Percentiles rank a stretch among this genome's conserved stretches.
These are phyloP conservation scores for Ligustrum vulgare DNA, from an alignment of 257 asterid species.

Conservation along the genomic window DNA sequence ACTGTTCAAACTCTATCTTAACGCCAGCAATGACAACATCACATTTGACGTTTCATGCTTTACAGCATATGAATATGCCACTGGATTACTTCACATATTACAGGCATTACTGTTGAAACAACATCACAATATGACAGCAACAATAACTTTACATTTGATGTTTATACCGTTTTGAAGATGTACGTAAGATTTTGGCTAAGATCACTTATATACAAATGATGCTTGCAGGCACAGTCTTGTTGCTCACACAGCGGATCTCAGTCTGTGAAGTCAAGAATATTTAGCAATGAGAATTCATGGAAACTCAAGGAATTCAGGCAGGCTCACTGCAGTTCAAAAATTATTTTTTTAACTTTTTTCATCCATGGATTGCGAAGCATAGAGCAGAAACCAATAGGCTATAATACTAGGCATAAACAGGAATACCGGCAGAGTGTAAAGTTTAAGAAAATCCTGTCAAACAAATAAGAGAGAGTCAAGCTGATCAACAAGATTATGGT, in stretches of 20 bases:
- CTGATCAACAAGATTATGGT: slow-evolving; percentile 6
- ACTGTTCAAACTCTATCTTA: not conserved
- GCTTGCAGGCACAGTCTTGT: not conserved
- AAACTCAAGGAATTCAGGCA: not conserved
- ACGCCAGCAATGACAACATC: slow-evolving; percentile 11
- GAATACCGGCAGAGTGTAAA: not conserved
- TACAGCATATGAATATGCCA: not conserved
- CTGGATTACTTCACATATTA: not conserved
- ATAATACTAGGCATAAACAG: not conserved
- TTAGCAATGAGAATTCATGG: not conserved
- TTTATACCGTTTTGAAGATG: not conserved
- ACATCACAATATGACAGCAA: not conserved
- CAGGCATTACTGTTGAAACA: not conserved
- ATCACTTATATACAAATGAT: not conserved
- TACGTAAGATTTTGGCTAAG: not conserved
- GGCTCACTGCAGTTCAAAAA: not conserved
- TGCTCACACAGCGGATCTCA: no score
- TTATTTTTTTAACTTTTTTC: not conserved
- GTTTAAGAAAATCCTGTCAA: not conserved
- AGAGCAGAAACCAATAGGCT: not conserved
- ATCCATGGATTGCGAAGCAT: not conserved
- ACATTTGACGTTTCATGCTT: not conserved
- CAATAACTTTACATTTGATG: not conserved
- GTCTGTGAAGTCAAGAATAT: not conserved
- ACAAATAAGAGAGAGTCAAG: not conserved